Base-by-base conservation (phyloP, 768 basidiomycete genomes). In the Amanita exitialis region DNA sequence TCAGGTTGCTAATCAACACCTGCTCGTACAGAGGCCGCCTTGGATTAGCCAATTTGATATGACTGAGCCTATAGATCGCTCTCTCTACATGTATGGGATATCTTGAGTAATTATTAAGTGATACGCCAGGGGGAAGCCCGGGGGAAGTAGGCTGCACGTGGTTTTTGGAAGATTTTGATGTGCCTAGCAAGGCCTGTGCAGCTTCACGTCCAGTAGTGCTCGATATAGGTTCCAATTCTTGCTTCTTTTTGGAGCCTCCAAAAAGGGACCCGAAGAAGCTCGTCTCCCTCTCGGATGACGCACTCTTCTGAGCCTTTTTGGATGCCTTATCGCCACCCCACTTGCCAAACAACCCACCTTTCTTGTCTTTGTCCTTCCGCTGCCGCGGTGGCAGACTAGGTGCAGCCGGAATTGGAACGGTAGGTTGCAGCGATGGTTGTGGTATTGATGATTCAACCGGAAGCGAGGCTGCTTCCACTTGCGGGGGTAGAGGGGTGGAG, bases 11-110 rank as follows among this genome's bases (percentile, higher is more conserved):
- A 65, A 90, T 91, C 52, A 90, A 71, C 49, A 88, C 96, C 66
- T 99, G 96, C 71, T 99, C 96, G 61, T 96, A 98, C 15, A 99
- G 74, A 23, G 96, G 94, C 41, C 96, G 78, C 53, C 96, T 78
- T 7, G 96, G 94, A 68, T 98, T 99, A 18, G 96, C 96, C 41
- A 99, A 75, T 67, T 99, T 99, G 75, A 99, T 99, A 63, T 99
- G 96, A 64, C 90, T 94, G 45, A 99, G 73, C 53, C 96, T 77
- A 68, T 99, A 99, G 43, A 99, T 94, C 3, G 96, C 96, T 30
- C 96, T 81, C 64, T 99, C 96, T 56, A 99, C 96, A 61, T 99
- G 96, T 54, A 99, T 97, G 7, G 96, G 96, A 63, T 98, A 94
- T 57, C 96, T 81, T 46, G 94, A 69, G 54, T 76, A 79, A 46